Conservation (phyloP, 768 basidiomycete genomes). For the Leccinum arenicola region DNA sequence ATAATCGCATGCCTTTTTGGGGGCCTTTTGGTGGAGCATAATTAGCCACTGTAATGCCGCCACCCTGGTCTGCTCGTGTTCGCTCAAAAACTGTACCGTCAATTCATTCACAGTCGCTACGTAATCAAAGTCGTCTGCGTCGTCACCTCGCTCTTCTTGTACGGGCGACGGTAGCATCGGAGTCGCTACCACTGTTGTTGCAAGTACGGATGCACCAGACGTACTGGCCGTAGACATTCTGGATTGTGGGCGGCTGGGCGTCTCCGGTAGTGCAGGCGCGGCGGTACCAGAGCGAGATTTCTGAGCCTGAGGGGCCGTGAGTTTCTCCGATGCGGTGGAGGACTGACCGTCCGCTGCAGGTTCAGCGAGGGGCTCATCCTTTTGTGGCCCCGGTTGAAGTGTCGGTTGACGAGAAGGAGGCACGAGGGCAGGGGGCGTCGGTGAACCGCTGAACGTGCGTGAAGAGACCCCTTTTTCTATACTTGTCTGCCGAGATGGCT, state of each 20-base stretch:
- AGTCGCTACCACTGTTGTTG: slow-evolving; percentile 18
- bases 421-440: slow-evolving; percentile 47
- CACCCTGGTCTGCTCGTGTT: slow-evolving; percentile 94
- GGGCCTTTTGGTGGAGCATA: slow-evolving; percentile 98
- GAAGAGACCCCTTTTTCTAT: slow-evolving; percentile 27
- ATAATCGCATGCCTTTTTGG: slow-evolving; percentile 67
- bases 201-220: slow-evolving; percentile 33
- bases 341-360: slow-evolving; percentile 33
- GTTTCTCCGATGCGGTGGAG: slow-evolving; percentile 35
- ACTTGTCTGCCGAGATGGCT: slow-evolving; percentile 22
- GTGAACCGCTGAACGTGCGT: slow-evolving; percentile 49
- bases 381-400: slow-evolving; percentile 37
- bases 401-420: slow-evolving; percentile 51
- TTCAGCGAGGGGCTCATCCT: slow-evolving; percentile 52
- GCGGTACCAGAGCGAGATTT: slow-evolving; percentile 27
- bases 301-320: slow-evolving; percentile 35
- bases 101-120: slow-evolving; percentile 89
- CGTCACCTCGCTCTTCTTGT: slow-evolving; percentile 44
- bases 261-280: slow-evolving; percentile 27
- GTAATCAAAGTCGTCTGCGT: slow-evolving; percentile 83
- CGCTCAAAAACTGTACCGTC: slow-evolving; percentile 91
- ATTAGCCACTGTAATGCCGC: slow-evolving; percentile 97
- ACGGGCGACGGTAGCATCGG: slow-evolving; percentile 29
- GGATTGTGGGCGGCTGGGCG: slow-evolving; percentile 60
- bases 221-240: slow-evolving; percentile 49